Evolutionary conservation across 805 yeast species (phyloP), one percentile per base, ranked within the genome.

Genomic region (Ogataea methanolica): DNA sequence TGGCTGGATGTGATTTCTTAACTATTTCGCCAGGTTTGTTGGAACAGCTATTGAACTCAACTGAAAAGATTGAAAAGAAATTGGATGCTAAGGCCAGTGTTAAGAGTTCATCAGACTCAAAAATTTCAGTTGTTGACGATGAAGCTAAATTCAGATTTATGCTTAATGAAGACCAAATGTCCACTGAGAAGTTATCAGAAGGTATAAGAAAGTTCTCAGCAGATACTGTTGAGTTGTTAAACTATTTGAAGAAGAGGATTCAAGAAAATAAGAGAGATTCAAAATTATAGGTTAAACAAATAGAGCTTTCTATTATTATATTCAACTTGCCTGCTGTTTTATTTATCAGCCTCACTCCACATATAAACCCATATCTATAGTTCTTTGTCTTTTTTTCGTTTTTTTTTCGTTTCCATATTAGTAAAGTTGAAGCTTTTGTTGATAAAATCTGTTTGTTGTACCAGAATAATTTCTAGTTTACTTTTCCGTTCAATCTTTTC

Each of bases 161-260:
- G 54, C 74, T 94, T 61, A 92, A 94, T 75, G 95, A 94, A 70
- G 98, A 94, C 69, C 94, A 92, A 58, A 92, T 94, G 98, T 92
- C 97, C 58, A 89, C 96, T 56, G 97, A 89, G 76, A 94, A 94
- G 79, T 81, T 94, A 67, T 74, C 96, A 61, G 97, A 94, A 69
- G 99, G 99, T 78, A 94, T 94, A 75, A 85, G 98, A 78, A 83
- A 83, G 70, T 94, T 94, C 72, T 87, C 97, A 8, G 37, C 42
- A 7, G 59, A 55, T 41, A 53, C 59, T 1, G 33, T 21, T 6
- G 56, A 53, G 36, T 47, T 55, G 21, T 38, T 51, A 14, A 45
- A 39, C 1, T 47, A 47, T 35, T 41, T 55, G n/a, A 46, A 45
- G 33, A 14, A 19, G 7, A 50, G 43, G 33, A 37, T 55, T n/a